A percentile compares a stretch with the other conserved stretches of the same genome.
phyloP scores from a whole-genome alignment of 768 basidiomycete genomes.

The Pulveroboletus sp. region DNA sequence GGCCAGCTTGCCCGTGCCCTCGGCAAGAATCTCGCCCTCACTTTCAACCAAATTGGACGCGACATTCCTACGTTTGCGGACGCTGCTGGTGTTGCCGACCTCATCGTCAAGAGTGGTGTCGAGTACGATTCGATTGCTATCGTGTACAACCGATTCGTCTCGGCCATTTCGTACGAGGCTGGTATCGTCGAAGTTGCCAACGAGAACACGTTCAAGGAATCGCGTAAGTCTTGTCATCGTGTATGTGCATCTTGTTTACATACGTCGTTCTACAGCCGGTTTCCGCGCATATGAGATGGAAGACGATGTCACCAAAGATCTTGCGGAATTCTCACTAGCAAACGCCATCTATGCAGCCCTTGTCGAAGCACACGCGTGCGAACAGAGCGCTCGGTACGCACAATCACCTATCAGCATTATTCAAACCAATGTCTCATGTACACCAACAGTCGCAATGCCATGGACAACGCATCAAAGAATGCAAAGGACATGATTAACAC shows the following conservation, averaged over 20 bases:
- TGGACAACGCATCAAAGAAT: constrained; percentile 99
- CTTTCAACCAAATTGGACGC: constrained; percentile 98
- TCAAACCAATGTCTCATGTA: not conserved
- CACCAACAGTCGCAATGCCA: constrained; percentile 77
- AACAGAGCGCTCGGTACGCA: constrained; percentile 82
- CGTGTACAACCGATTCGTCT: constrained; percentile 83
- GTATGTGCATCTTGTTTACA: constrained; percentile 3
- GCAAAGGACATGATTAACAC: constrained; percentile 88
- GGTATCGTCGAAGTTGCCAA: constrained; percentile 74
- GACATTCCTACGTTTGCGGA: constrained; percentile 97
- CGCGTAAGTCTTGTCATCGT: constrained; percentile 50
- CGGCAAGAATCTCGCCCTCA: constrained; percentile 66
- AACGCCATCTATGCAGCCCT: constrained; percentile 95
- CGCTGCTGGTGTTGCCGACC: constrained; percentile 90
- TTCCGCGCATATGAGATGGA: constrained; percentile 98
- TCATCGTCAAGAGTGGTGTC: constrained; percentile 81
- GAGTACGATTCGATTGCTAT: constrained; percentile 84
- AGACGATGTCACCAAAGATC: constrained; percentile 90
- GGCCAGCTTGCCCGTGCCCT: constrained; percentile 75
- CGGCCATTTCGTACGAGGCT: constrained; percentile 89
- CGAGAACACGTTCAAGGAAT: constrained; percentile 75
- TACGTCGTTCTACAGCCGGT: constrained; percentile 47
- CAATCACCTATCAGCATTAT: too few species aligned
- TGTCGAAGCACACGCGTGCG: constrained; percentile 93
- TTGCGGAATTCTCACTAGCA: constrained; percentile 93